A percentile compares a stretch with the other conserved stretches of the same genome.
These are phyloP conservation scores for Hypomyces rosellus DNA, from an alignment of 2,329 filamentous ascomycete species.

Conservation along the genomic window DNA sequence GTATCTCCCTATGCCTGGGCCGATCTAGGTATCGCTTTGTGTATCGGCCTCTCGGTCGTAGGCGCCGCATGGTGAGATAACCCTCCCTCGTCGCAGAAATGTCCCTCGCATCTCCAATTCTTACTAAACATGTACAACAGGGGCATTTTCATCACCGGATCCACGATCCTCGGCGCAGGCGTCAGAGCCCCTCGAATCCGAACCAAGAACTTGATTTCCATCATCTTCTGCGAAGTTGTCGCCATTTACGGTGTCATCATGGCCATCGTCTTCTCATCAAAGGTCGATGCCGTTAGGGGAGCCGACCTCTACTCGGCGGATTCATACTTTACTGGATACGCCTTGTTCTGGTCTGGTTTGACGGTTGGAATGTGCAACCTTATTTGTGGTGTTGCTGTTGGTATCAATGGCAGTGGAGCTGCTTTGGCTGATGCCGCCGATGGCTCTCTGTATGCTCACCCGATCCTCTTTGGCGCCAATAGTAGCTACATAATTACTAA, in stretches of 20 bases:
- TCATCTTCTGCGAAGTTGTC: constrained; percentile 99
- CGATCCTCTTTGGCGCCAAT: background rate
- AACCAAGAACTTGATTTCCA: constrained; percentile 99
- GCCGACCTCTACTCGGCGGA: constrained; percentile 64
- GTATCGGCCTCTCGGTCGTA: constrained; percentile 92
- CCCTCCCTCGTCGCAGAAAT: background rate
- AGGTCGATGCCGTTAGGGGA: constrained; percentile 61
- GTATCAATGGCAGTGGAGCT: constrained; percentile 96
- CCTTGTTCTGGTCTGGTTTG: constrained; percentile 91
- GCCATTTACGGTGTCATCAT: constrained; percentile 99
- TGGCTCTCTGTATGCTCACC: constrained; percentile 64
- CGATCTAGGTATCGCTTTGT: constrained; percentile 80
- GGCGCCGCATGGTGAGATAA: constrained; percentile 88
- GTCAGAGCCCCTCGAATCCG: constrained; percentile 95
- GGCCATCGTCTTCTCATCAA: constrained; percentile 95
- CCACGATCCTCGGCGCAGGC: constrained; percentile 92
- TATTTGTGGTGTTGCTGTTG: constrained; percentile 91
- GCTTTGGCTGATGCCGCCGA: constrained; percentile 95
- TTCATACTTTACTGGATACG: constrained; percentile 91
- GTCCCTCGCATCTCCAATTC: background rate
- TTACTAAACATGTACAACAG: constrained; percentile 39
- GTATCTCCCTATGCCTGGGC: constrained; percentile 95
- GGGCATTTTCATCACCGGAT: constrained; percentile 98
- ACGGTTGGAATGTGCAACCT: constrained; percentile 95
- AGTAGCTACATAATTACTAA: constrained; percentile 16